Evolutionary conservation across 768 basidiomycete genomes (phyloP), one percentile per base, ranked within the genome.

Genomic region (Phlegmacium glaucopus): DNA sequence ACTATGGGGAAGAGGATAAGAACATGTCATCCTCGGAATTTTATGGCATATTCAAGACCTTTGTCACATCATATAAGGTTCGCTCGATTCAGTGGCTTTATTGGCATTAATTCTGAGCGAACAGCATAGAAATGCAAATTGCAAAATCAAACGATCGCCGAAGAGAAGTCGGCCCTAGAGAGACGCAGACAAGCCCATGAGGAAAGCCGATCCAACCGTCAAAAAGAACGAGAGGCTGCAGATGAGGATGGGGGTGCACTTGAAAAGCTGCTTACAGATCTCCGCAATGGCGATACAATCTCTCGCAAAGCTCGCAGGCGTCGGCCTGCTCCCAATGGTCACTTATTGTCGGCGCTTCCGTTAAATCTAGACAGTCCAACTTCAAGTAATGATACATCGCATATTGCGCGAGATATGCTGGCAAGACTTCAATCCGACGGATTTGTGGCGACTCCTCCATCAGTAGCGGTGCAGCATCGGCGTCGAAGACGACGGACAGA

Each of bases 21-120:
- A 87, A 74, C 52, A 83, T 87, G 80, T 70, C 85, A 40, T 91
- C 93, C 0, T 76, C 87, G 3, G 95, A 97, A 59, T 99, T 98
- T 71, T 99, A 92, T 68, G 92, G 84, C 10, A 85, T 95, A 57
- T 97, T 98, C 80, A 94, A 96, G 70, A 96, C 91, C 2, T 99
- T 99, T 58, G 80, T 94, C 22, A 94, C 87, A 0, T 95, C 94
- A 2, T 99, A 94, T 67, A 85, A 76, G 77, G 90, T 90, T 53
- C 48, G 74, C 26, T 32, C 4, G 45, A 32, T 13, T 32, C 34
- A 27, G 15, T 38, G 37, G 28, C 18, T 9, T 38, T 52, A 44
- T 9, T 27, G 15, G 37, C 17, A 9, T 6, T 26, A 17, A 22
- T 16, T 44, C 26, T 39, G 45, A 15, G 18, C n/a, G 9, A 10